Base-by-base conservation (phyloP, 352 stramenopile genomes). In the Pilasporangium apinafurcum region DNA sequence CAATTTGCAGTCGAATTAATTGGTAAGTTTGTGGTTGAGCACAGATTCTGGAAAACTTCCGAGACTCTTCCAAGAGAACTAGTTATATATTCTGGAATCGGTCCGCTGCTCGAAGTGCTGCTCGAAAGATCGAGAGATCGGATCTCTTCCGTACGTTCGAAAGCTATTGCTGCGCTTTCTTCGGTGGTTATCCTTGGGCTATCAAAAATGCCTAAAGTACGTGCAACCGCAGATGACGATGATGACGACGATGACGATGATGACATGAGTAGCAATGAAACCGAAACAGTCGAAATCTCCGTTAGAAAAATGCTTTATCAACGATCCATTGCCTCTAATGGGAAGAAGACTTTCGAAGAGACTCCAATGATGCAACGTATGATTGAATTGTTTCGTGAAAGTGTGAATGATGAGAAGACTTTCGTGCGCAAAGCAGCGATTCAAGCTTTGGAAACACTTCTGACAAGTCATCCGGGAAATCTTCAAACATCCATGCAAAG, bases 1-100 rank as follows among this genome's bases (percentile, higher is more conserved):
- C 80, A 92, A 30, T 94, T 94, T 45, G 78, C 70, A 4, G 75
- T 94, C 8, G 83, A 94, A 34, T 44, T 92, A 0, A 52, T 87
- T 9, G 71, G 73, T 14, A 74, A 82, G 20, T 60, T 92, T 14
- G 59, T 87, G 4, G 37, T 91, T 2, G 60, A 92, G 44, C 62
- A 65, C 8, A 48, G 42, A 10, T 72, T 80, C 24, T 92, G 80
- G 80, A 70, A 68, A 35, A 52, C 67, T 12, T 18, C 35, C 18
- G 32, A 39, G 17, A 22, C 30, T 29, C 20, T 62, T 16, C 48
- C 68, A 8, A 43, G 61, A 16, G 65, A 62, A 8, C 48, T 74
- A 3, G 34, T 83, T 2, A 47, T 62, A 13, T 88, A 71, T 24
- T 64, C 68, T 3, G 78, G 74, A 1, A 62, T 87, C 4, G 59